These are phyloP conservation scores for Coemansia sp. DNA, from an alignment of 192 early-diverging fungal species.

Conservation along the genomic window DNA sequence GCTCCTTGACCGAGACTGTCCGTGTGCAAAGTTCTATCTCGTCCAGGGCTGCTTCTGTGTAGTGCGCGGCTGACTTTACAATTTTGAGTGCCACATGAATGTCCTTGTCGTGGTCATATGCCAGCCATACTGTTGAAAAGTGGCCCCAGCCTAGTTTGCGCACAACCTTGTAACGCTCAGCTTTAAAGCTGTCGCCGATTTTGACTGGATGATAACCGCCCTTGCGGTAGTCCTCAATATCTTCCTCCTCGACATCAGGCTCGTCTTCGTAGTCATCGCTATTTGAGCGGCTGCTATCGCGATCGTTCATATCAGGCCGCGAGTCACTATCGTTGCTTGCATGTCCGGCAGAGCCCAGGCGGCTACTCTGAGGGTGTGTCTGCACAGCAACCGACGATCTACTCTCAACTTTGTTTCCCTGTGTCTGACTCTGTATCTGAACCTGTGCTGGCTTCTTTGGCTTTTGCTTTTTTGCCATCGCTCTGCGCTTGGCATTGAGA, in stretches of 20 bases:
- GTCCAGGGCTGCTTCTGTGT: constrained; percentile 93
- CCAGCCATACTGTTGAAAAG: constrained; percentile 98
- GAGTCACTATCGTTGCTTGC: background rate
- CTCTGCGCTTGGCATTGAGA: constrained; percentile 51
- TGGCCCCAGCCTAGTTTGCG: constrained; percentile 99
- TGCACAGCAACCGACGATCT: background rate
- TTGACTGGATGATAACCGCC: constrained; percentile 93
- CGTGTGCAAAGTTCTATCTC: constrained; percentile 92
- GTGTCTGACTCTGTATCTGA: constrained; percentile 3
- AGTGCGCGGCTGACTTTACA: constrained; percentile 93
- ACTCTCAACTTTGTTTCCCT: constrained; percentile 1
- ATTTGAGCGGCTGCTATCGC: constrained; percentile 15
- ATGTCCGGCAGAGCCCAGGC: background rate
- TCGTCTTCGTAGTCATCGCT: constrained; percentile 53
- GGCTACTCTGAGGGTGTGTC: background rate
- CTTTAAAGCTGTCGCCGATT: constrained; percentile 78
- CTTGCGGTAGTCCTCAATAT: constrained; percentile 85
- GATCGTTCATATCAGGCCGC: background rate
- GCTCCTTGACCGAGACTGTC: constrained; percentile 58
- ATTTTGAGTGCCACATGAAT: constrained; percentile 94
- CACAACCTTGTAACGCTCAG: constrained; percentile 78
- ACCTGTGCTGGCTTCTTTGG: constrained; percentile 7
- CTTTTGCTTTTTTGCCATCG: constrained; percentile 55
- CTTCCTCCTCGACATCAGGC: constrained; percentile 78
- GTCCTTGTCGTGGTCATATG: constrained; percentile 67